Conservation (phyloP, 805 yeast species). For the Pichia paraexigua region DNA sequence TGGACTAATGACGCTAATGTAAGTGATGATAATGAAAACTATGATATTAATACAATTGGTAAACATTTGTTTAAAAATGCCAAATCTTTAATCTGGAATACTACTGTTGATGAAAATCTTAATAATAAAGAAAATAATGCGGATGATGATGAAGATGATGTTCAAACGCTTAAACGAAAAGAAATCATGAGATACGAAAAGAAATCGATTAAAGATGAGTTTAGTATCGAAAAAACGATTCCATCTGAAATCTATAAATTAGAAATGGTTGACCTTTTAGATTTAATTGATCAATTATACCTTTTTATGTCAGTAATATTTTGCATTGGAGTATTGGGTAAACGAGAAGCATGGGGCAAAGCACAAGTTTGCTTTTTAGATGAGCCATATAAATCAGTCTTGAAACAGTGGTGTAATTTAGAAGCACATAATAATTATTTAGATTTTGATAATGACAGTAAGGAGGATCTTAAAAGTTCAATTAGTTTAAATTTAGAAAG, state of each 20-base stretch:
- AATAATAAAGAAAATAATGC: background rate
- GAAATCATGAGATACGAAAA: background rate
- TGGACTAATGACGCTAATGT: slow-evolving; percentile 1
- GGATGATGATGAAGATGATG: background rate
- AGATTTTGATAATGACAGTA: background rate
- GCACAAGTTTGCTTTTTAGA: slow-evolving; percentile 21
- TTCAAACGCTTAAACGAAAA: background rate
- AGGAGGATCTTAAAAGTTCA: background rate
- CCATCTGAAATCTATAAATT: background rate
- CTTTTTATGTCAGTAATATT: slow-evolving; percentile 19
- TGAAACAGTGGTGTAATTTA: slow-evolving; percentile 14
- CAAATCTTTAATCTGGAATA: background rate
- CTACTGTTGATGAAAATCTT: background rate
- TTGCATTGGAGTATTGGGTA: slow-evolving; percentile 19
- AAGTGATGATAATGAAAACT: background rate
- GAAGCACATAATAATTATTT: slow-evolving; percentile 3
- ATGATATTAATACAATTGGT: background rate
- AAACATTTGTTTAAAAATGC: slow-evolving; percentile 1
- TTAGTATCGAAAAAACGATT: background rate
- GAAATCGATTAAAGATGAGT: background rate
- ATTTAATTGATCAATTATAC: slow-evolving; percentile 16
- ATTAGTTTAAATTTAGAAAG: background rate
- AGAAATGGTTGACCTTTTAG: background rate
- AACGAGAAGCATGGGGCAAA: slow-evolving; percentile 23
- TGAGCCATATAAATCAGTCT: slow-evolving; percentile 12